These are phyloP conservation scores for Cryptococcus floricola DNA, from an alignment of 1,284 basidiomycete genomes.

Conservation along the genomic window DNA sequence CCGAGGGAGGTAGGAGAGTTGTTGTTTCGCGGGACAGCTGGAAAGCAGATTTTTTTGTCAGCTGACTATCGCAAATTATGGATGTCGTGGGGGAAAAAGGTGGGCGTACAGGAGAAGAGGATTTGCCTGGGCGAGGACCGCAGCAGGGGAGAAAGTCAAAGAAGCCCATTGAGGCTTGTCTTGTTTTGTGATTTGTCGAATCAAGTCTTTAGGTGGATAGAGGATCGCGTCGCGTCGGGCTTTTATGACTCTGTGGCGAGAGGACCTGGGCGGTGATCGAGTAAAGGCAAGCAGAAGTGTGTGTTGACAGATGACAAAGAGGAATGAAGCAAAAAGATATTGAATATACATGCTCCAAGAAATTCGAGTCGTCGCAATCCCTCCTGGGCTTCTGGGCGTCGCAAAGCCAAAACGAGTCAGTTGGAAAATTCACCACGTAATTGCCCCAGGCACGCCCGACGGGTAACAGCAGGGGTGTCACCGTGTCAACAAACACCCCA, in stretches of 20 bases:
- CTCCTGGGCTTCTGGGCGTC: too few species aligned
- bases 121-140: conserved; percentile 17
- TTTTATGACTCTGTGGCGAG: neutral
- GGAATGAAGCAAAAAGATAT: neutral
- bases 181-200: neutral
- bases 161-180: conserved; percentile 12
- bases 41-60: too few species aligned
- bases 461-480: neutral
- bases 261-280: neutral
- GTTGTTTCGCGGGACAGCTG: neutral
- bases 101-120: neutral
- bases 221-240: neutral
- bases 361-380: too few species aligned
- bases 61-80: too few species aligned
- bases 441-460: too few species aligned
- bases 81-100: neutral
- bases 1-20: neutral
- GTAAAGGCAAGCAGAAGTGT: too few species aligned
- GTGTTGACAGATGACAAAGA: neutral
- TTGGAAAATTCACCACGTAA: too few species aligned
- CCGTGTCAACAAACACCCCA: neutral
- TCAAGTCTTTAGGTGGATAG: neutral
- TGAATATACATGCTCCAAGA: neutral
- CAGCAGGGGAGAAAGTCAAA: conserved; percentile 23
- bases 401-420: too few species aligned